Base-by-base conservation (phyloP, 768 basidiomycete species). In the Boletus rubescentipes region DNA sequence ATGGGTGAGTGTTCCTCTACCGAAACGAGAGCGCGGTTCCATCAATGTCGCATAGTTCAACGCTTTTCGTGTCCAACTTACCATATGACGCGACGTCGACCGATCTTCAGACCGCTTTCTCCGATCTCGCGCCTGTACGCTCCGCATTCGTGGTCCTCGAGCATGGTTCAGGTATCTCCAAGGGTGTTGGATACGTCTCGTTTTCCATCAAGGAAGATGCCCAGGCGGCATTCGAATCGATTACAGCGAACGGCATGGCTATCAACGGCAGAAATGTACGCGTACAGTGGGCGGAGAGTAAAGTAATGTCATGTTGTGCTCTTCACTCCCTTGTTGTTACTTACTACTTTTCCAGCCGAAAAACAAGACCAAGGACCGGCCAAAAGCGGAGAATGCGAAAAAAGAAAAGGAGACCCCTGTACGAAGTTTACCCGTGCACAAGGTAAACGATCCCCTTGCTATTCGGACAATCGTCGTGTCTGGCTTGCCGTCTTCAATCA, bases 151-250 rank as follows among this genome's bases (percentile, higher is more conserved):
- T 99, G 8, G 97, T 98, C 18, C 83, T 85, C 12, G 87, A 94
- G 50, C 84, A 81, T 9, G 87, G 80, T 32, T 81, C 83, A 1
- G 84, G 85, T 16, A 73, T 82, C 5, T 94, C 93, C 1, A 97
- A 98, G 68, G 96, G 96, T 58, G 94, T 98, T 20, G 97, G 97
- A 55, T 98, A 97, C 67, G 92, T 98, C 57, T 87, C 92, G 1
- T 98, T 96, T 71, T 85, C 93, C 1, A 77, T 93, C 51, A 83
- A 80, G 51, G 91, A 97, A 63, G 97, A 98, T 71, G 96, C 94
- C 8, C 81, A 91, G 63, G 67, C 77, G 34, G 87, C 87, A 3
- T 83, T 86, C 50, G 79, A 84, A 46, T 80, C 82, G 40, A 79
- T 91, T 46, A 74, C 80, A 32, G 77, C 81, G 53, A 81, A 89